phyloP scores from a whole-genome alignment of 257 asterid genomes.

The Solanum bukasovii region DNA sequence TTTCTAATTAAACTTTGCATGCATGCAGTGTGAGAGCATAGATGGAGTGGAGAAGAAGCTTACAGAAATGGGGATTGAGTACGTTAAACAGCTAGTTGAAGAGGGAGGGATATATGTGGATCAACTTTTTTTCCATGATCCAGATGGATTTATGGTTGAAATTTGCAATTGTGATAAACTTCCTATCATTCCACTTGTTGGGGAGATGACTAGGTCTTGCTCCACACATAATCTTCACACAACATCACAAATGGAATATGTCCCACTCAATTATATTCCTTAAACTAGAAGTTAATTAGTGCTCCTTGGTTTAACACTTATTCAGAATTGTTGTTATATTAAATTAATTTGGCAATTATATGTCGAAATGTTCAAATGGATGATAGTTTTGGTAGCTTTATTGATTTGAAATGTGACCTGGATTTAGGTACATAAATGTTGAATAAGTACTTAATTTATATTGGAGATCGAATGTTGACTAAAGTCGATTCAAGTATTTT shows the following conservation, averaged over 20 bases:
- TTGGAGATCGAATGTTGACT: no score
- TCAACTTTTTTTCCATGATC: slow-evolving; percentile 85
- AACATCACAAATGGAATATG: slow-evolving; percentile 31
- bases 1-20: background rate
- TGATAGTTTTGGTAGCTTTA: background rate
- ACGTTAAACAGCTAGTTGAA: slow-evolving; percentile 61
- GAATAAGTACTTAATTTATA: background rate
- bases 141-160: slow-evolving; percentile 92
- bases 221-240: slow-evolving; percentile 46
- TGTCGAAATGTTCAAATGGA: background rate
- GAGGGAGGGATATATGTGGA: slow-evolving; percentile 86
- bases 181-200: slow-evolving; percentile 66
- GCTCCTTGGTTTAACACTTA: background rate
- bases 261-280: background rate
- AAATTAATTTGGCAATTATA: background rate
- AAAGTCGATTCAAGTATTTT: no score
- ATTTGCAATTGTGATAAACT: slow-evolving; percentile 86
- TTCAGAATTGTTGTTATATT: background rate
- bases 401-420: background rate
- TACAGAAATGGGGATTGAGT: slow-evolving; percentile 52
- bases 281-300: background rate
- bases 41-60: slow-evolving; percentile 74
- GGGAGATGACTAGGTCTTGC: slow-evolving; percentile 53
- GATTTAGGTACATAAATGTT: background rate
- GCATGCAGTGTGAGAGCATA: slow-evolving; percentile 76